Evolutionary conservation across 2,329 filamentous ascomycete species (phyloP).

Genomic region (Thelonectria blattea): DNA sequence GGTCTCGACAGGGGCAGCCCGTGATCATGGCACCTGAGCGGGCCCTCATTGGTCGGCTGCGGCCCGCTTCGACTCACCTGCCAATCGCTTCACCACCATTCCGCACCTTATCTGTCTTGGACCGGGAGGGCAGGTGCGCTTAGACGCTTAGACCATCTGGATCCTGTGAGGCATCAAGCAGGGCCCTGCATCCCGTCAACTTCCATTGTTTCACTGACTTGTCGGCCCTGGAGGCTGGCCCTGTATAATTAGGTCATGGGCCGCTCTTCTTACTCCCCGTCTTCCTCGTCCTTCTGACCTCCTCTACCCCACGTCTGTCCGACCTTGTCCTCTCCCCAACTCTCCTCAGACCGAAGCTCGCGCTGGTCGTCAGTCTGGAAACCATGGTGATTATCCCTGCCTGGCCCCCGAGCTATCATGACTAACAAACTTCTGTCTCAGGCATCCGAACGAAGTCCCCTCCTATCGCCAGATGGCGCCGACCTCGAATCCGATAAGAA

Average conservation of each 20-base stretch:
- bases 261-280: not conserved
- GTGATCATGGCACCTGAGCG: not conserved
- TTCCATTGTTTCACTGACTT: too few relatives aligned
- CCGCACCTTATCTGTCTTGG: slow-evolving; percentile 18
- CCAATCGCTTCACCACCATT: slow-evolving; percentile 12
- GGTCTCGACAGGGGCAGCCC: not conserved
- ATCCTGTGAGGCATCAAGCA: not conserved
- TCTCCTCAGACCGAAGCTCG: not conserved
- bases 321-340: not conserved
- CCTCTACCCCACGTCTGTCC: not conserved
- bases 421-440: slow-evolving; percentile 33
- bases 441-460: slow-evolving; percentile 51
- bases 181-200: not conserved
- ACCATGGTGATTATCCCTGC: slow-evolving; percentile 14
- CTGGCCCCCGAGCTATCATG: not conserved
- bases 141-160: not conserved
- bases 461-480: slow-evolving; percentile 46
- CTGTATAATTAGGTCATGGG: slow-evolving; percentile 18
- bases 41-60: not conserved
- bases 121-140: not conserved
- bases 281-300: not conserved
- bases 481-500: slow-evolving; percentile 34
- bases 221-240: too few relatives aligned
- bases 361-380: slow-evolving; percentile 20
- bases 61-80: slow-evolving; percentile 10